Evolutionary conservation across 495 filamentous ascomycete genomes (phyloP).

Genomic region (Xylaria venustula): DNA sequence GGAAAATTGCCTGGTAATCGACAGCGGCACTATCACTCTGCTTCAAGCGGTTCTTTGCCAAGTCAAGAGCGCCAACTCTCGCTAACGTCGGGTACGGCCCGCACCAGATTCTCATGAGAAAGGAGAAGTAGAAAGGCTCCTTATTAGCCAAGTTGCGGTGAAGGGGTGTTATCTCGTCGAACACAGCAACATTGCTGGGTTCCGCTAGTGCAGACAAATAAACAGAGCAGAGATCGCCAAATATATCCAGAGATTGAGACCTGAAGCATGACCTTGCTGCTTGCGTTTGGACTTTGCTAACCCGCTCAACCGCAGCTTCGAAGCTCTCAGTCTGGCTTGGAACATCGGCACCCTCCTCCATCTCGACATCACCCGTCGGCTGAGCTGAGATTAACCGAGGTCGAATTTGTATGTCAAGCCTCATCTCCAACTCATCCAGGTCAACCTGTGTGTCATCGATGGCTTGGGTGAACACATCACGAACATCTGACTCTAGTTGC

Average conservation of each 20-base stretch:
- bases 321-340: slow-evolving; percentile 19
- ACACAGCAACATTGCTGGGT: slow-evolving; percentile 48
- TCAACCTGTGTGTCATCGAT: slow-evolving; percentile 63
- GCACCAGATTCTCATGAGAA: slow-evolving; percentile 74
- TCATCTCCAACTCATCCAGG: slow-evolving; percentile 66
- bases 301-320: slow-evolving; percentile 24
- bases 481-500: slow-evolving; percentile 50
- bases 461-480: slow-evolving; percentile 56
- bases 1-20: slow-evolving; percentile 75
- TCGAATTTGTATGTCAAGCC: slow-evolving; percentile 63
- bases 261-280: slow-evolving; percentile 49
- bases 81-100: slow-evolving; percentile 65
- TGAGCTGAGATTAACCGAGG: slow-evolving; percentile 34
- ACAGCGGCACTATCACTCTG: slow-evolving; percentile 44
- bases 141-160: slow-evolving; percentile 53
- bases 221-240: slow-evolving; percentile 58
- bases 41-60: slow-evolving; percentile 53
- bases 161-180: slow-evolving; percentile 60
- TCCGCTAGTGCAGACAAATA: slow-evolving; percentile 60
- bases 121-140: slow-evolving; percentile 68
- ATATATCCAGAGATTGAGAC: slow-evolving; percentile 38
- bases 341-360: slow-evolving; percentile 41
- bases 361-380: slow-evolving; percentile 51
- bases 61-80: slow-evolving; percentile 64
- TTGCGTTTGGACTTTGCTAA: slow-evolving; percentile 37